Base-by-base conservation (phyloP, 2,329 filamentous ascomycete species). In the Claviceps lovelessii region DNA sequence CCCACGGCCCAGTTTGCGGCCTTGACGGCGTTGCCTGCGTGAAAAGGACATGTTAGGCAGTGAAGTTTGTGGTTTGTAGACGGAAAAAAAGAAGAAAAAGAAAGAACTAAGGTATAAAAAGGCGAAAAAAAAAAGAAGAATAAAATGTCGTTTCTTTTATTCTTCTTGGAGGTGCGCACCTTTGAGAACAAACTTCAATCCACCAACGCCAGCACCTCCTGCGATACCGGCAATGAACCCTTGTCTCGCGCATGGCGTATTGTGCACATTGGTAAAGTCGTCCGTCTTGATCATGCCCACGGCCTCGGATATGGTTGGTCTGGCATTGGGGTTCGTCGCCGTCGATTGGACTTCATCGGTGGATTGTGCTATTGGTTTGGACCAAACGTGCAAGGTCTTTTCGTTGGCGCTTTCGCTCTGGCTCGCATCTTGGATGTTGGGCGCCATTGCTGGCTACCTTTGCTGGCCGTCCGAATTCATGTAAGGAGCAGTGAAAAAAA, bases 1-100 rank as follows among this genome's bases (percentile, higher is more conserved):
- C 83, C 87, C 6, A 93, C 89, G 0, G 89, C 90, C 86, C 88
- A 95, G 64, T 94, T 94, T 41, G 85, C 84, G 1, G 87, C 81
- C 63, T 79, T 67, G 28, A 60, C 53, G 2, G 63, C 61, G 41
- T 66, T 68, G 35, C 68, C 69, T 70, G 45, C n/a, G 7, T 29
- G 29, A 10, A 3, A 17, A 31, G 31, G 31, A 19, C 33, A 28
- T 28, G 19, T 54, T 11, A 54, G 53, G 17, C 37, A 10, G 8
- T n/a, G 31, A 17, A 33, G 7, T 35, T 19, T 35, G 10, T 33
- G 39, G 19, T 37, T 29, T 44, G 15, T 48, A 33, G 7, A 48
- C 23, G 50, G 7, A 52, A 13, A 13, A 45, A n/a, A 13, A 13
- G 11, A 46, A 10, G 35, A n/a, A 31, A n/a, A 10, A 31, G 6